Percentiles rank a stretch among this genome's conserved stretches.
phyloP scores from a whole-genome alignment of 257 asterid species.

The Solanum clarkiae region DNA sequence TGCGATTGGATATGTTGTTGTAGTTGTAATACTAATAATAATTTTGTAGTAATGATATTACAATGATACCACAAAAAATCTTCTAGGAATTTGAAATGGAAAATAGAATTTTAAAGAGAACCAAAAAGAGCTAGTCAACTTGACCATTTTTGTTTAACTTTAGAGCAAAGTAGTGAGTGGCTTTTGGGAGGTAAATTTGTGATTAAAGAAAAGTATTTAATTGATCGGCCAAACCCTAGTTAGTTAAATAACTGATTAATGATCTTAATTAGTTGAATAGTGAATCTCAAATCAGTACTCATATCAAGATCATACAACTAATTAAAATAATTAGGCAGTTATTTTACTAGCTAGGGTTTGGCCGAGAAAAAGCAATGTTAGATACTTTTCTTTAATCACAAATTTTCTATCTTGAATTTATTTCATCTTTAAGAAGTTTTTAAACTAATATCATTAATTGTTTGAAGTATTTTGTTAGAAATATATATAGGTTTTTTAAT shows the following conservation, averaged over 20 bases:
- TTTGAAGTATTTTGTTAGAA: background rate
- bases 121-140: background rate
- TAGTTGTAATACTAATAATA: background rate
- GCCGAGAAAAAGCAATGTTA: background rate
- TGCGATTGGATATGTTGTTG: too few species aligned
- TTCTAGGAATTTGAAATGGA: background rate
- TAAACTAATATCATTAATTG: background rate
- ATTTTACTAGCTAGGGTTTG: background rate
- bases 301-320: background rate
- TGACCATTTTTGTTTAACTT: background rate
- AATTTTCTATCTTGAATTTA: background rate
- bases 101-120: background rate
- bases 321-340: background rate
- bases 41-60: background rate
- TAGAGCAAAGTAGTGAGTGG: background rate
- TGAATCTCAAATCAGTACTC: background rate
- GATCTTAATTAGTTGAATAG: too few species aligned
- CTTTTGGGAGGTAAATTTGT: background rate
- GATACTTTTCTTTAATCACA: background rate
- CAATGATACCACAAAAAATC: background rate
- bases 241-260: background rate
- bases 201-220: background rate
- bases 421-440: background rate
- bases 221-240: background rate
- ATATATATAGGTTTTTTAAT: background rate